Conservation (phyloP, 495 filamentous ascomycete species). For the Penicillium ochrochloron region DNA sequence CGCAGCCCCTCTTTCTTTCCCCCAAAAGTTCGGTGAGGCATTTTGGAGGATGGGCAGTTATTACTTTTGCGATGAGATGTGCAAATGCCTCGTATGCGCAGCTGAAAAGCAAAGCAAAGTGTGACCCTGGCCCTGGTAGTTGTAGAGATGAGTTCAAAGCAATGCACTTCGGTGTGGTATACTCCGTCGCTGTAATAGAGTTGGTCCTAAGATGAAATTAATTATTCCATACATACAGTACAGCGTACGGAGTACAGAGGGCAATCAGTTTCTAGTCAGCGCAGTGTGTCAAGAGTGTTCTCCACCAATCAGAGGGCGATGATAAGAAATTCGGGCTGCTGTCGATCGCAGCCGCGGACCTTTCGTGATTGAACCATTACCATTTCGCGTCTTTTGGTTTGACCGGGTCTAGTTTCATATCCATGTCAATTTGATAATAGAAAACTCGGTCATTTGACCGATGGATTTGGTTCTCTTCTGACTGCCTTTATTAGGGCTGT, state of each 20-base stretch:
- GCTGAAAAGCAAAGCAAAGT: neutral
- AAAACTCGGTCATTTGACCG: neutral
- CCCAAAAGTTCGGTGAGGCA: neutral
- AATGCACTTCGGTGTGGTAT: neutral
- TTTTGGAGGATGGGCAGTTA: neutral
- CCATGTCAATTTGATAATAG: neutral
- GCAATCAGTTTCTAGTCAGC: constrained; percentile 33
- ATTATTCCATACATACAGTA: neutral
- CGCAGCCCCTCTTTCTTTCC: neutral
- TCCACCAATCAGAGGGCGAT: constrained; percentile 33
- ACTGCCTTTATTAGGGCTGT: neutral
- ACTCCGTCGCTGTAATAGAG: neutral
- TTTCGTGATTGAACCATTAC: constrained; percentile 6
- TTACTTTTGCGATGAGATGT: neutral
- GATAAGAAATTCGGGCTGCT: constrained; percentile 38
- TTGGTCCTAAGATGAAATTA: neutral
- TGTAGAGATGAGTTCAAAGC: neutral
- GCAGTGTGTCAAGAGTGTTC: constrained; percentile 39
- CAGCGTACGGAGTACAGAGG: neutral
- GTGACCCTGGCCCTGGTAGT: no score
- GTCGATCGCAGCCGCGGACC: constrained; percentile 23
- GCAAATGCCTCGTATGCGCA: neutral
- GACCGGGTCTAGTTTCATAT: neutral
- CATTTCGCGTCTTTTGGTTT: constrained; percentile 16
- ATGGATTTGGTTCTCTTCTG: neutral